These are phyloP conservation scores for Setaria italica DNA, from an alignment of 202 grass and related monocot species.

Conservation along the genomic window DNA sequence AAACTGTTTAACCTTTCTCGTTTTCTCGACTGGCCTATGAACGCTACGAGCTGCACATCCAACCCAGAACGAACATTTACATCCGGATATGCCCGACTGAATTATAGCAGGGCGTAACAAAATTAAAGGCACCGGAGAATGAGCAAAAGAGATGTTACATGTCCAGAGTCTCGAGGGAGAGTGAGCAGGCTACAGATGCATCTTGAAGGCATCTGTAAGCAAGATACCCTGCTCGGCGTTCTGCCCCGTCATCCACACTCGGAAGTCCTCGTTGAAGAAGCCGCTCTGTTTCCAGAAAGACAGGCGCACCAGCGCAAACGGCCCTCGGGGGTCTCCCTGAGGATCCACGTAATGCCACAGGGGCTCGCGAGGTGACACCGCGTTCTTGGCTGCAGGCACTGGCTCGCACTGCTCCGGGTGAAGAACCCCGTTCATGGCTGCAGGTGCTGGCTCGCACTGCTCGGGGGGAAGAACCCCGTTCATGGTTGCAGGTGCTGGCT, in stretches of 20 bases:
- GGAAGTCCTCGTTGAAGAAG: constrained; percentile 61
- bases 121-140: not conserved
- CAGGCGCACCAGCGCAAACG: constrained; percentile 55
- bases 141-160: not conserved
- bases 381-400: not conserved
- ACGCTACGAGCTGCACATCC: not conserved
- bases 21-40: not conserved
- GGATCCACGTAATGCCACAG: constrained; percentile 74
- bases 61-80: not conserved
- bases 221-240: constrained; percentile 46
- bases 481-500: not conserved
- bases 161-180: not conserved
- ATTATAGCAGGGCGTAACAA: not conserved
- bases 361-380: not conserved
- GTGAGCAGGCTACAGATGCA: not conserved
- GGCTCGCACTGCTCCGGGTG: not conserved
- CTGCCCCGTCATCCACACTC: constrained; percentile 63
- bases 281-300: constrained; percentile 41
- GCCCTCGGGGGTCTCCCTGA: constrained; percentile 49
- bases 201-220: constrained; percentile 50
- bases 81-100: not conserved
- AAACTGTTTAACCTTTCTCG: not conserved
- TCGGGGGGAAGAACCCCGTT: not conserved
- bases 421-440: not conserved
- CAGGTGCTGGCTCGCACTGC: not conserved